Percentiles rank a stretch among this genome's conserved stretches.
Evolutionary conservation across 208 protist species (phyloP).

Genomic region (Trypanosoma cruzi): DNA sequence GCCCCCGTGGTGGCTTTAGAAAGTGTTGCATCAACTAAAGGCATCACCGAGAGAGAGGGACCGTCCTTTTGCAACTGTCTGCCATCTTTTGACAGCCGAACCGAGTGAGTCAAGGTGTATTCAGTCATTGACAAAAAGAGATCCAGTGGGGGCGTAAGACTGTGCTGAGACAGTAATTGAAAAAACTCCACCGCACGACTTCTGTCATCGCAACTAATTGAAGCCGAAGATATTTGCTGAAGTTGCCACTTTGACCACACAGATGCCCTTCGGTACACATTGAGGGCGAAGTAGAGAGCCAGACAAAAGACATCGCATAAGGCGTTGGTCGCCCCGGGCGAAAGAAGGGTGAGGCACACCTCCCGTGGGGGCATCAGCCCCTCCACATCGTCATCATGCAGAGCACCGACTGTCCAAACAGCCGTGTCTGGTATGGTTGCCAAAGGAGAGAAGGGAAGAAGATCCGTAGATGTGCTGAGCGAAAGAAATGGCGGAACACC

Average conservation of each 20-base stretch:
- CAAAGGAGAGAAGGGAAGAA: slow-evolving; percentile 1
- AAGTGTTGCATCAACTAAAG: slow-evolving; percentile 22
- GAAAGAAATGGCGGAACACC: background rate
- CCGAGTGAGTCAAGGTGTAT: slow-evolving; percentile 22
- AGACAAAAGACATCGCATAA: slow-evolving; percentile 23
- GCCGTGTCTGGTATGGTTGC: slow-evolving; percentile 13
- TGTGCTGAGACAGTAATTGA: slow-evolving; percentile 4
- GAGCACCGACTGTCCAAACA: slow-evolving; percentile 17
- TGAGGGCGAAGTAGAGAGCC: slow-evolving; percentile 17
- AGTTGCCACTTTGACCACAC: slow-evolving; percentile 18
- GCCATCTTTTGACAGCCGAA: slow-evolving; percentile 18
- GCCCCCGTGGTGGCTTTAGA: background rate
- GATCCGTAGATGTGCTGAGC: background rate
- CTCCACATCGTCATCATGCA: slow-evolving; percentile 25
- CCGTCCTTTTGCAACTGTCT: slow-evolving; percentile 2
- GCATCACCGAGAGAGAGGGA: slow-evolving; percentile 15
- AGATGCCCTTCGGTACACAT: slow-evolving; percentile 7
- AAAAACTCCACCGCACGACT: slow-evolving; percentile 2
- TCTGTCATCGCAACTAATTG: background rate
- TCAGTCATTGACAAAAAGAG: slow-evolving; percentile 15
- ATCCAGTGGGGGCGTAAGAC: slow-evolving; percentile 12
- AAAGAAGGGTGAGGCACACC: slow-evolving; percentile 8
- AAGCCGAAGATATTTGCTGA: background rate
- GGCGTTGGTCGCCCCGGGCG: background rate
- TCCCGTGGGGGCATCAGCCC: slow-evolving; percentile 25